These are phyloP conservation scores for Endoconidiophora laricicola DNA, from an alignment of 2,329 filamentous ascomycete genomes.

Conservation along the genomic window DNA sequence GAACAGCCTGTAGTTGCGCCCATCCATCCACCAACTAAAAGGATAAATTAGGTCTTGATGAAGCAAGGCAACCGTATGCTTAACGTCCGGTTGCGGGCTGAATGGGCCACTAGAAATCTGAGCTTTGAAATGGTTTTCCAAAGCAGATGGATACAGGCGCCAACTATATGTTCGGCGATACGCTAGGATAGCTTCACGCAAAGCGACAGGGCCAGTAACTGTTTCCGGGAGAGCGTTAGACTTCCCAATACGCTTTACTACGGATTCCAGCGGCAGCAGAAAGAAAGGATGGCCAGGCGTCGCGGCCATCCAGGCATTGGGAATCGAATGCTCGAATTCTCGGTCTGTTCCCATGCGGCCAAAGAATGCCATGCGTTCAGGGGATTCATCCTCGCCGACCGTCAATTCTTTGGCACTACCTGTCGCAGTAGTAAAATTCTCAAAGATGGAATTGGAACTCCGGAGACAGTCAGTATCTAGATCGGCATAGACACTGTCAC, in stretches of 20 bases:
- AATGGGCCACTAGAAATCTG: slow-evolving; percentile 5
- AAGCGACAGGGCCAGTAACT: slow-evolving; percentile 14
- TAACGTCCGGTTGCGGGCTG: background rate
- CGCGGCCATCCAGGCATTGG: slow-evolving; percentile 23
- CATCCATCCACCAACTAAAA: slow-evolving; percentile 16
- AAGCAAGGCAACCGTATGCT: slow-evolving; percentile 15
- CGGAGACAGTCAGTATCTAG: slow-evolving; percentile 21
- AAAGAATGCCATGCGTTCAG: slow-evolving; percentile 16
- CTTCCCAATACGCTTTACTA: slow-evolving; percentile 9
- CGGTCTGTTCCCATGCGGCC: slow-evolving; percentile 20
- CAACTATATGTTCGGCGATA: slow-evolving; percentile 10
- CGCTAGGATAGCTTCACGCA: slow-evolving; percentile 12
- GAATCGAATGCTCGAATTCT: slow-evolving; percentile 19
- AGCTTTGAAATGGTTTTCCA: slow-evolving; percentile 5
- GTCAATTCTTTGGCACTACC: background rate
- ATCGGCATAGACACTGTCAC: slow-evolving; percentile 18
- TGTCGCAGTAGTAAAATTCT: slow-evolving; percentile 14
- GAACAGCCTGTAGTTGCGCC: slow-evolving; percentile 6
- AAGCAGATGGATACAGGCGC: background rate
- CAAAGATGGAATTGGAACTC: slow-evolving; percentile 16
- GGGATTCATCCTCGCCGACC: background rate
- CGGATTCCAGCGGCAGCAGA: slow-evolving; percentile 17
- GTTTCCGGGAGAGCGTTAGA: slow-evolving; percentile 7
- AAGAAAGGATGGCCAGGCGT: slow-evolving; percentile 22
- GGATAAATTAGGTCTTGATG: slow-evolving; percentile 17